Conservation (phyloP, 768 basidiomycete species). For the Favolaschia claudopus region DNA sequence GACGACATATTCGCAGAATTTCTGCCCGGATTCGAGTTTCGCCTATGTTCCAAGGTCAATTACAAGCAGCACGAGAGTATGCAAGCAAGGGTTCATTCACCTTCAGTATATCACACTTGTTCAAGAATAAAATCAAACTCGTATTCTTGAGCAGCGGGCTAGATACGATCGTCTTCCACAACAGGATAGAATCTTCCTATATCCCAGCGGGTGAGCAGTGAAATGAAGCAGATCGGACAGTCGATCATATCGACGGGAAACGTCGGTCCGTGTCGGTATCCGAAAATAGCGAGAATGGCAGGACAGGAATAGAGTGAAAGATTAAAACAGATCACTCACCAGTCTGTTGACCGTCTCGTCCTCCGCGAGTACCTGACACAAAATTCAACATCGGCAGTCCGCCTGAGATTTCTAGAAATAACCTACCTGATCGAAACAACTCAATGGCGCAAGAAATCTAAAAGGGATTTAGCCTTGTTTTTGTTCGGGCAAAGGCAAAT, state of each 20-base stretch:
- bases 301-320: background rate
- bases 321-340: background rate
- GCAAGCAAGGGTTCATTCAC: too few species aligned
- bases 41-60: conserved; percentile 28
- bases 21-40: conserved; percentile 58
- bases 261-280: too few species aligned
- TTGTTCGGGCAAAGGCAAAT: too few species aligned
- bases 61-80: background rate
- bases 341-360: conserved; percentile 25
- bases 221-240: background rate
- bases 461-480: background rate
- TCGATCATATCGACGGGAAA: background rate
- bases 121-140: conserved; percentile 54
- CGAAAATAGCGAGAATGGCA: background rate
- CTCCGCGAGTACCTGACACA: conserved; percentile 37
- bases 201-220: background rate
- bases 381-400: background rate
- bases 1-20: conserved; percentile 59
- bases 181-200: conserved; percentile 50
- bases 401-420: too few species aligned
- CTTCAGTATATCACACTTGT: conserved; percentile 56
- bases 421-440: conserved; percentile 54
- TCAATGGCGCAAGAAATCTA: conserved; percentile 54
- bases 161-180: conserved; percentile 56
- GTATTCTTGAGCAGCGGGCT: conserved; percentile 54